Base-by-base conservation (phyloP, 306 rosid genomes). In the Medicago arabica region DNA sequence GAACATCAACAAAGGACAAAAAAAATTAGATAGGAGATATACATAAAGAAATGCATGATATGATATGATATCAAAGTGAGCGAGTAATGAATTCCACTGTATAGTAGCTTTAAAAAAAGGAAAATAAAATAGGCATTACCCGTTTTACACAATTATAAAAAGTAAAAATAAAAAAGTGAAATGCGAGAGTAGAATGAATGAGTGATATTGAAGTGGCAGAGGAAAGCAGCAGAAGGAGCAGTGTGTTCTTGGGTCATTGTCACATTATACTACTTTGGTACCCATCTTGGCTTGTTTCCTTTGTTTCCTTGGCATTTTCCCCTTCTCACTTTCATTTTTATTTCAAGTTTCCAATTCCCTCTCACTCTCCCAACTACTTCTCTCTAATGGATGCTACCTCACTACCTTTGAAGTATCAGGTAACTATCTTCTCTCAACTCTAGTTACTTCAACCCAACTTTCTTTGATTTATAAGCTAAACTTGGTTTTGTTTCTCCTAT, bases 341-440 rank as follows among this genome's bases (percentile, higher is more conserved):
- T 62, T 83, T 77, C 68, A 31, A 68, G 4, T 15, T 83, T 83
- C 74, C 80, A 60, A 50, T 79, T 75, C 58, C 69, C 76, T 73
- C 62, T 64, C 14, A 38, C 53, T 60, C 69, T 14, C 65, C 60
- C 15, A 31, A 5, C 78, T 19, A 44, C 51, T 54, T 68, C 74
- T 69, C 68, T 78, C 79, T n/a, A 55, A 87, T 89, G 93, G 93
- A 85, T 82, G 82, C 86, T 74, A 38, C 75, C 62, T 76, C 87
- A 12, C 83, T 80, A 43, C 65, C 84, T 61, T 87, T 87, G 70
- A 81, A 87, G 67, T 91, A 75, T 76, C 81, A 83, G 91, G 94
- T 87, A 46, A 36, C 43, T 72, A 3, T 2, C 47, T 31, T 7
- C 44, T 40, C 2, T 39, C 18, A n/a, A n/a, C n/a, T n/a, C n/a